Base-by-base conservation (phyloP, 75 land plant species). In the Selaginella moellendorffii region DNA sequence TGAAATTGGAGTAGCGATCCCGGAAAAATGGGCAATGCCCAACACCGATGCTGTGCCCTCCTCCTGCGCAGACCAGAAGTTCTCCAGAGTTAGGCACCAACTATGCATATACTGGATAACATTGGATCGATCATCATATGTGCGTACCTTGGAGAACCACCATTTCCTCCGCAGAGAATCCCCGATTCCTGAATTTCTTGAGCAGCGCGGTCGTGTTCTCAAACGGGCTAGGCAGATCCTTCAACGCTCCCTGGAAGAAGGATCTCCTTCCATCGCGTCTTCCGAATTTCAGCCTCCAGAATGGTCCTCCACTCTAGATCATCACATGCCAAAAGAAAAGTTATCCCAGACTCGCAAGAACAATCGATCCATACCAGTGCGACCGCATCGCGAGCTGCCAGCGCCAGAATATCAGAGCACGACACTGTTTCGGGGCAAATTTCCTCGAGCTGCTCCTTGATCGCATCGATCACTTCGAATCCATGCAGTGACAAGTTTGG, bases 381-480 rank as follows among this genome's bases (percentile, higher is more conserved):
- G 24, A 56, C 19, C 8, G 59, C 59, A 56, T 56, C 59, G 2
- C 59, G 59, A 9, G 59, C 19, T 56, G 59, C 59, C 2, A 19
- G 5, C 8, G 24, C 59, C 24, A 56, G n/a, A 8, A 56, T 56
- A 21, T 56, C 59, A 8, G 59, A 56, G 24, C 59, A 56, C 5
- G 59, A 56, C 5, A 56, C 59, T 2, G n/a, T n/a, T 8, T n/a
- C 59, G n/a, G 59, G 59, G 21, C 59, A 56, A 56, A 25, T 8
- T 2, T 2, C 8, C n/a, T 56, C 59, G 5, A 56, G 59, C 59
- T 24, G 8, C 19, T 56, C 9, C 19, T 56, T 56, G 19, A 56
- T 56, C 8, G 59, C 24, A 56, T 56, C 59, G 5, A 56, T 56
- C 59, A 56, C 59, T 9, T 56, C 19, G n/a, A 56, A 56, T 8